These are phyloP conservation scores for Athelia sp. DNA, from an alignment of 1,284 basidiomycete genomes.

Conservation along the genomic window DNA sequence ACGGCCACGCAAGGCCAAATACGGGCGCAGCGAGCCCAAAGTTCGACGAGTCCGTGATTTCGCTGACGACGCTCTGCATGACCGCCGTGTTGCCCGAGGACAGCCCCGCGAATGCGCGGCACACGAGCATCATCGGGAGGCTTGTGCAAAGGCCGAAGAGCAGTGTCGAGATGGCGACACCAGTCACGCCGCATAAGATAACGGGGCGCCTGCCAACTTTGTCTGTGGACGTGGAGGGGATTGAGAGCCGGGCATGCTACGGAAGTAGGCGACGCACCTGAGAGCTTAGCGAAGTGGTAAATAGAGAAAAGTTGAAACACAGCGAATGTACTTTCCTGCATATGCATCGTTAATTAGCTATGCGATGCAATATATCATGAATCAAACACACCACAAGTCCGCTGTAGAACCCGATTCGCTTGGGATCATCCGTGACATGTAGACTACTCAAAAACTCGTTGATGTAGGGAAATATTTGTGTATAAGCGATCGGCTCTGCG, in stretches of 20 bases:
- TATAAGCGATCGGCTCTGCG: conserved; percentile 34
- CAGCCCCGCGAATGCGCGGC: conserved; percentile 53
- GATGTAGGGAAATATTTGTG: conserved; percentile 33
- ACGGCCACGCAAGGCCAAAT: conserved; percentile 56
- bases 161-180: conserved; percentile 46
- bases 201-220: conserved; percentile 59
- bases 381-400: conserved; percentile 29
- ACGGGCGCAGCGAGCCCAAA: conserved; percentile 58
- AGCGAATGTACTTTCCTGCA: conserved; percentile 59
- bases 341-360: not conserved
- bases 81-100: conserved; percentile 62
- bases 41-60: conserved; percentile 63
- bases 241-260: not conserved
- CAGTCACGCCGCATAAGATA: conserved; percentile 48
- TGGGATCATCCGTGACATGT: conserved; percentile 27
- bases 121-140: conserved; percentile 39
- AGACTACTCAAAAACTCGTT: conserved; percentile 34
- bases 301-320: conserved; percentile 58
- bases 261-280: conserved; percentile 33
- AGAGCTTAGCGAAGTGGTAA: conserved; percentile 58
- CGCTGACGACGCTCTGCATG: conserved; percentile 55
- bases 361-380: conserved; percentile 1
- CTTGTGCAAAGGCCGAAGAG: conserved; percentile 54
- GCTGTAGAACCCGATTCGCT: conserved; percentile 35
- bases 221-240: conserved; percentile 28